Conservation (phyloP, 2,329 filamentous ascomycete genomes). For the Fusarium begoniae region DNA sequence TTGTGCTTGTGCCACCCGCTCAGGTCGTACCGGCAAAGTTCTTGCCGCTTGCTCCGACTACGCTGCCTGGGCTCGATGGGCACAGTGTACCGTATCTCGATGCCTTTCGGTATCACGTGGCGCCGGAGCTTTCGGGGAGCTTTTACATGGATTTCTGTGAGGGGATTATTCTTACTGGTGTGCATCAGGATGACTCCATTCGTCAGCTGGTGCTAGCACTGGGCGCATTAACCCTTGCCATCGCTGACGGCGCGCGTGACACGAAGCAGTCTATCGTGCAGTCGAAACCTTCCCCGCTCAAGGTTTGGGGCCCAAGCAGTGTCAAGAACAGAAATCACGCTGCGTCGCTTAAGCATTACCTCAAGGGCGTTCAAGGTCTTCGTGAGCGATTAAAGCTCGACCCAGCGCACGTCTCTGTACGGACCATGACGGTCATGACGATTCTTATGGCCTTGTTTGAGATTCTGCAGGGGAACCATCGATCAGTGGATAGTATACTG, state of each 20-base stretch:
- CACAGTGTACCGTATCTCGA: neutral
- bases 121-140: neutral
- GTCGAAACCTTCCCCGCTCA: neutral
- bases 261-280: neutral
- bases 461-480: neutral
- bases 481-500: neutral
- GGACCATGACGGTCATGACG: neutral
- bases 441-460: neutral
- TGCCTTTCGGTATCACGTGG: neutral
- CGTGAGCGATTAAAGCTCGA: neutral
- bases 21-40: neutral
- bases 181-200: neutral
- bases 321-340: neutral
- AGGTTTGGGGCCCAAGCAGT: neutral
- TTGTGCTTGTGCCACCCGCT: rapidly evolving
- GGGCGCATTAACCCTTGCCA: neutral
- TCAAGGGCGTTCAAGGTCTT: neutral
- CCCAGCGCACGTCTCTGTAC: neutral
- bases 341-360: neutral
- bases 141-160: neutral
- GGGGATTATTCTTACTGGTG: neutral
- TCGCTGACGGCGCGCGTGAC: neutral
- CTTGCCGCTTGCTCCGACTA: neutral
- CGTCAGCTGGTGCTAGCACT: neutral
- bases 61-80: neutral